Conservation (phyloP, 2,329 filamentous ascomycete genomes). For the Phaeosphaeriaceae sp. region DNA sequence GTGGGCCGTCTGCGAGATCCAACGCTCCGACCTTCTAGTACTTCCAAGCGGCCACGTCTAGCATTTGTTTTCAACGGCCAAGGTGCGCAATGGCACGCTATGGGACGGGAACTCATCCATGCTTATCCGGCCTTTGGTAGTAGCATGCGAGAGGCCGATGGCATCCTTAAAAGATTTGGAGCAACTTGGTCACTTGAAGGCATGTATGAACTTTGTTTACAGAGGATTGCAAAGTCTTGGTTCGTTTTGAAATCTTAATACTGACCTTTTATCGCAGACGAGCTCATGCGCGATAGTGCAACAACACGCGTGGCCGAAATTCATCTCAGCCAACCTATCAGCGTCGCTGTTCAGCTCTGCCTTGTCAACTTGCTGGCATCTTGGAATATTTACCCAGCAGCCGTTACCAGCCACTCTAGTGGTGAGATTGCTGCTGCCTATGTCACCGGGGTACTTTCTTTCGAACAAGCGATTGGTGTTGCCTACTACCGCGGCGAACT, state of each 20-base stretch:
- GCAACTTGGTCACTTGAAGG: constrained; percentile 9
- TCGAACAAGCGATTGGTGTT: constrained; percentile 20
- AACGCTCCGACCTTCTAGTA: neutral
- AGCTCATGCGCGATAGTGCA: constrained; percentile 15
- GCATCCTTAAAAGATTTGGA: constrained; percentile 10
- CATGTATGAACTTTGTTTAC: too few relatives aligned
- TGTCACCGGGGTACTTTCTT: constrained; percentile 4
- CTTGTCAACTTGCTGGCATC: constrained; percentile 26
- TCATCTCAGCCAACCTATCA: constrained; percentile 30
- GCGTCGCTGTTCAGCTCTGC: constrained; percentile 34
- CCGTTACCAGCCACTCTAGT: constrained; percentile 33
- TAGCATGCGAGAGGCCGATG: neutral
- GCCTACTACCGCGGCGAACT: constrained; percentile 30
- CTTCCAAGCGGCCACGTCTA: neutral
- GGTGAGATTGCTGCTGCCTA: constrained; percentile 39
- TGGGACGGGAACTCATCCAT: neutral
- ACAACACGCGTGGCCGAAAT: constrained; percentile 23
- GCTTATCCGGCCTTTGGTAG: constrained; percentile 5
- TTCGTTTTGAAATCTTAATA: too few relatives aligned
- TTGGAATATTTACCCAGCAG: constrained; percentile 25
- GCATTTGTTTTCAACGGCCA: constrained; percentile 43
- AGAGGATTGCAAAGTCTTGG: too few relatives aligned
- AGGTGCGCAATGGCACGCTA: constrained; percentile 38
- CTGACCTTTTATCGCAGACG: too few relatives aligned
- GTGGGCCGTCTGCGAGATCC: neutral